Conservation (phyloP, 2,329 filamentous ascomycete genomes). For the Aspergillus sp. region DNA sequence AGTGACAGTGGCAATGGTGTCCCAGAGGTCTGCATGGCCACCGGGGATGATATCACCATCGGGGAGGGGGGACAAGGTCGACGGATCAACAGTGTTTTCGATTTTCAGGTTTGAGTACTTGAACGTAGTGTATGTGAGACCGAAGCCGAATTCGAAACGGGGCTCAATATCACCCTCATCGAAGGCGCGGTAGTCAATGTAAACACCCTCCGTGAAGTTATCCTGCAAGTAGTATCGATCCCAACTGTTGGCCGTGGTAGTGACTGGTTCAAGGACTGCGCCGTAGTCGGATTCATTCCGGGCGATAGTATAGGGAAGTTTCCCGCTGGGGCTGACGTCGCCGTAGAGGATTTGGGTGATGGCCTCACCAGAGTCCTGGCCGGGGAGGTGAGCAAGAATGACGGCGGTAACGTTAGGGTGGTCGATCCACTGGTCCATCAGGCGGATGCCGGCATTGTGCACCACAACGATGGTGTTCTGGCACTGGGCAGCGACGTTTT, state of each 20-base stretch:
- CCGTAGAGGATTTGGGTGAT: conserved; percentile 67
- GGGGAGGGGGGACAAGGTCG: conserved; percentile 38
- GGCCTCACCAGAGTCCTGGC: conserved; percentile 65
- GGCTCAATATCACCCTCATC: conserved; percentile 47
- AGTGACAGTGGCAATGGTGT: conserved; percentile 35
- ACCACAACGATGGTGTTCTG: conserved; percentile 89
- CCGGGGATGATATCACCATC: conserved; percentile 39
- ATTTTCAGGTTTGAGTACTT: conserved; percentile 49
- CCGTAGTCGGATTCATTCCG: conserved; percentile 46
- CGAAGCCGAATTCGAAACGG: conserved; percentile 55
- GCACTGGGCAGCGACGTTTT: conserved; percentile 66
- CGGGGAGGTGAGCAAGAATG: conserved; percentile 64
- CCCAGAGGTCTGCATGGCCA: conserved; percentile 46
- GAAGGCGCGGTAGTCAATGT: conserved; percentile 47
- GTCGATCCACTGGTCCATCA: conserved; percentile 56
- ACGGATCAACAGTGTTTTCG: conserved; percentile 14
- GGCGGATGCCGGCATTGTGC: conserved; percentile 71
- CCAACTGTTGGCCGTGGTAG: conserved; percentile 39
- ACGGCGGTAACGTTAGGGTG: conserved; percentile 64
- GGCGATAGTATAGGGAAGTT: conserved; percentile 54
- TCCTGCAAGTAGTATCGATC: conserved; percentile 42
- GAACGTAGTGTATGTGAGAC: conserved; percentile 55
- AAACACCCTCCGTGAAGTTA: conserved; percentile 55
- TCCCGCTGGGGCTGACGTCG: conserved; percentile 52
- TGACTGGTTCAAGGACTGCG: conserved; percentile 35